Evolutionary conservation across 192 early-diverging fungal genomes (phyloP).

Genomic region (Chytriomyces sp.): DNA sequence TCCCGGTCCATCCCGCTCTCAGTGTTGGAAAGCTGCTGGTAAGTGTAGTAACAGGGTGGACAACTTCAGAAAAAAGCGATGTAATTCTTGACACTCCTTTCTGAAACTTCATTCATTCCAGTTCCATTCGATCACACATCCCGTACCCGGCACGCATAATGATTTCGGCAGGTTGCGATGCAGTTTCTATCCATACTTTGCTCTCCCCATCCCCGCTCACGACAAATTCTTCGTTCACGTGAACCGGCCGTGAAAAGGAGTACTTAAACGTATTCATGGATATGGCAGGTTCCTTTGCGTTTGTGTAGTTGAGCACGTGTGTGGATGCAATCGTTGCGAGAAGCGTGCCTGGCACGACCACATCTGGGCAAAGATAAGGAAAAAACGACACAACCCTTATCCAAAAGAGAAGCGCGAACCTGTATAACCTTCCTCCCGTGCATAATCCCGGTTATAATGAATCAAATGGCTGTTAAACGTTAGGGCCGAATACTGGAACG

Average conservation of each 20-base stretch:
- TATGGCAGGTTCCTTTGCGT: not conserved
- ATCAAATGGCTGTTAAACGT: constrained; percentile 90
- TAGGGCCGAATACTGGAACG: constrained; percentile 84
- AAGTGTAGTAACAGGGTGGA: too few relatives aligned
- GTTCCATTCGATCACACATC: too few relatives aligned
- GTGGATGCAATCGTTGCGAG: too few relatives aligned
- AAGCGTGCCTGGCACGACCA: not conserved
- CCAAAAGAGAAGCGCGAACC: not conserved
- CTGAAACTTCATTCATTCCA: too few relatives aligned
- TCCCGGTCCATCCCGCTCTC: too few relatives aligned
- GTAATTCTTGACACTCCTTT: too few relatives aligned
- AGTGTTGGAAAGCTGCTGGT: too few relatives aligned
- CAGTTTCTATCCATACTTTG: not conserved
- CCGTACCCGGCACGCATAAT: too few relatives aligned
- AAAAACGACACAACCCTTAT: not conserved
- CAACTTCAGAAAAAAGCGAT: too few relatives aligned
- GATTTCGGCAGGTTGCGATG: too few relatives aligned
- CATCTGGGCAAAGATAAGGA: not conserved
- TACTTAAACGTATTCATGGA: not conserved
- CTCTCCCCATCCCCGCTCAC: not conserved
- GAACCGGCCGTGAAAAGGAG: not conserved
- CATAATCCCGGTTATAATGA: constrained; percentile 80
- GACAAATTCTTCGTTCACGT: not conserved
- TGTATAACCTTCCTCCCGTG: constrained; percentile 26
- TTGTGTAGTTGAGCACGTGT: not conserved